These are phyloP conservation scores for Yarrowia porcina DNA, from an alignment of 805 yeast genomes.

Conservation along the genomic window DNA sequence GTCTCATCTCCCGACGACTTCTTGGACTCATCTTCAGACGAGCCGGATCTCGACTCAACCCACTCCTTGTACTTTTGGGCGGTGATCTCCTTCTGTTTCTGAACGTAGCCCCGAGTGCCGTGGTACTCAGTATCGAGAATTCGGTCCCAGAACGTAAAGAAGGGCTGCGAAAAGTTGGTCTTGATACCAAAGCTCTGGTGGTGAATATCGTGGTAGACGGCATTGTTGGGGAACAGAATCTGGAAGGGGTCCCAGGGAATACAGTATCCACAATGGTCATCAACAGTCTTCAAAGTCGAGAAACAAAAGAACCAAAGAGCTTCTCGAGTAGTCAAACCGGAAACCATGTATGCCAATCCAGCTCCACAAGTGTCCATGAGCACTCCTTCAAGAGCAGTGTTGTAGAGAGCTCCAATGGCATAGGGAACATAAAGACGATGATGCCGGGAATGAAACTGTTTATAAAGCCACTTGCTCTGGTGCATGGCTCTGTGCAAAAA, in stretches of 20 bases:
- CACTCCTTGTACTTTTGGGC: conserved; percentile 28
- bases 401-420: conserved; percentile 94
- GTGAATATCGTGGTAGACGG: conserved; percentile 95
- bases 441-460: conserved; percentile 86
- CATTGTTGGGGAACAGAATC: conserved; percentile 85
- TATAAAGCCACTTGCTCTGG: conserved; percentile 68
- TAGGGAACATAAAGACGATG: conserved; percentile 93
- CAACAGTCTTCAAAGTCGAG: conserved; percentile 94
- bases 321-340: conserved; percentile 73
- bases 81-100: conserved; percentile 56
- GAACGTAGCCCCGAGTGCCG: conserved; percentile 60
- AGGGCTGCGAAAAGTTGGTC: conserved; percentile 92
- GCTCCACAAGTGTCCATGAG: conserved; percentile 89
- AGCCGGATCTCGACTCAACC: conserved; percentile 20
- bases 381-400: conserved; percentile 92
- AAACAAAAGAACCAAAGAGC: conserved; percentile 70
- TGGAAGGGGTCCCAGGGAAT: conserved; percentile 92
- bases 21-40: conserved; percentile 2
- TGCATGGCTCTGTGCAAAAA: conserved; percentile 89
- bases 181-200: conserved; percentile 96
- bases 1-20: background rate
- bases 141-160: conserved; percentile 90
- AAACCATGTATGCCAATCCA: conserved; percentile 68
- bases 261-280: conserved; percentile 98
- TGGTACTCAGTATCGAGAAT: conserved; percentile 68